Conservation (phyloP, 176 grass and related monocot species). For the Juncus effusus region DNA sequence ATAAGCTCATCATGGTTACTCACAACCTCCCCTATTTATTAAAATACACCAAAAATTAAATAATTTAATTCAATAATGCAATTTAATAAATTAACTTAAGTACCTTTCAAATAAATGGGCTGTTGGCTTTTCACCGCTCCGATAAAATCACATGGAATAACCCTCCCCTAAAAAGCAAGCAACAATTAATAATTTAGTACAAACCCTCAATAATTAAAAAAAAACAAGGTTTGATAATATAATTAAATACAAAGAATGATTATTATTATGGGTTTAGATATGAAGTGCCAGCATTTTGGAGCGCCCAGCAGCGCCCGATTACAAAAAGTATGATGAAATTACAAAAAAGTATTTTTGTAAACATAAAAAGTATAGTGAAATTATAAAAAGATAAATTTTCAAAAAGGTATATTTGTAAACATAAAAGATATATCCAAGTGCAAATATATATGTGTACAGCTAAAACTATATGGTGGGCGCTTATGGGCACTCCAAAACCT, state of each 20-base stretch:
- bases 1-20: constrained; percentile 96
- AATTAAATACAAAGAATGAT: constrained; percentile 5
- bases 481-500: too few relatives aligned
- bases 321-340: too few relatives aligned
- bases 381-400: too few relatives aligned
- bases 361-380: too few relatives aligned
- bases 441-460: too few relatives aligned
- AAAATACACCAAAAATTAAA: constrained; percentile 25
- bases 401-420: too few relatives aligned
- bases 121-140: constrained; percentile 82
- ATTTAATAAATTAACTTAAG: not conserved
- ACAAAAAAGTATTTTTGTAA: too few relatives aligned
- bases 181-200: constrained; percentile 3
- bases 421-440: too few relatives aligned
- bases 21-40: constrained; percentile 61
- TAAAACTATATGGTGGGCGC: too few relatives aligned
- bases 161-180: constrained; percentile 57
- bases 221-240: not conserved
- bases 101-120: constrained; percentile 79
- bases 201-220: constrained; percentile 4
- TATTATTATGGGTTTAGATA: not conserved
- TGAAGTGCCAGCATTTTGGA: not conserved
- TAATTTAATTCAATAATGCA: constrained; percentile 19
- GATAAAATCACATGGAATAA: constrained; percentile 98
- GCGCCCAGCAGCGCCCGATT: too few relatives aligned